These are phyloP conservation scores for Linnemannia hyalina DNA, from an alignment of 192 early-diverging fungal genomes.

Conservation along the genomic window DNA sequence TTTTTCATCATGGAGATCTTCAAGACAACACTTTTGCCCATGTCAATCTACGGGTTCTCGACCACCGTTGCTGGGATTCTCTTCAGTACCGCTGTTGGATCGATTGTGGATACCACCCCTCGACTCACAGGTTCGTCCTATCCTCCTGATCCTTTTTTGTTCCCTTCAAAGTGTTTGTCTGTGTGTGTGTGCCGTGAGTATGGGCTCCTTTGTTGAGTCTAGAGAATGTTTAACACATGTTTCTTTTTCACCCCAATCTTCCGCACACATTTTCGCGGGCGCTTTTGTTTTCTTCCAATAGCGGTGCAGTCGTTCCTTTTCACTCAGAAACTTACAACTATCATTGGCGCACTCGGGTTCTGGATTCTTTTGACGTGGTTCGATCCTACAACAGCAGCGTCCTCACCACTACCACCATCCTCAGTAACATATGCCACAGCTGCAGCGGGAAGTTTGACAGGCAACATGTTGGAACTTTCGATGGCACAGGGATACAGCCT, in stretches of 20 bases:
- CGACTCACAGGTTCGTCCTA: constrained; percentile 21
- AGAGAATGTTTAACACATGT: neutral
- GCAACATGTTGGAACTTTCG: neutral
- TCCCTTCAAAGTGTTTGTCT: neutral
- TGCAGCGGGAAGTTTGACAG: neutral
- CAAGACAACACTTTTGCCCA: constrained; percentile 41
- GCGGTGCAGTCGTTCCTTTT: constrained; percentile 40
- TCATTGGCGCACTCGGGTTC: constrained; percentile 45
- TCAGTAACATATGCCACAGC: neutral
- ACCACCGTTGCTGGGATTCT: constrained; percentile 51
- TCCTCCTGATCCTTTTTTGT: neutral
- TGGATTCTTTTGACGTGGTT: constrained; percentile 54
- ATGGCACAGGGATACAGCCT: constrained; percentile 27
- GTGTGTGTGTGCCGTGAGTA: neutral
- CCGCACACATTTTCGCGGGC: neutral
- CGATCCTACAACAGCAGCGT: constrained; percentile 19
- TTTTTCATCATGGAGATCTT: constrained; percentile 58
- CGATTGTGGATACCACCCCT: constrained; percentile 40
- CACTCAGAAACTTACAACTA: constrained; percentile 34
- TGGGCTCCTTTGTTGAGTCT: neutral
- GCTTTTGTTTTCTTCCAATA: neutral
- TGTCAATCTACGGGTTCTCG: constrained; percentile 53
- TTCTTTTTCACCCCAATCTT: neutral
- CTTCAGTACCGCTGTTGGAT: constrained; percentile 45
- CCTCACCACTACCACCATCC: neutral